These are phyloP conservation scores for Colletotrichum limetticola DNA, from an alignment of 2,329 filamentous ascomycete genomes.

Conservation along the genomic window DNA sequence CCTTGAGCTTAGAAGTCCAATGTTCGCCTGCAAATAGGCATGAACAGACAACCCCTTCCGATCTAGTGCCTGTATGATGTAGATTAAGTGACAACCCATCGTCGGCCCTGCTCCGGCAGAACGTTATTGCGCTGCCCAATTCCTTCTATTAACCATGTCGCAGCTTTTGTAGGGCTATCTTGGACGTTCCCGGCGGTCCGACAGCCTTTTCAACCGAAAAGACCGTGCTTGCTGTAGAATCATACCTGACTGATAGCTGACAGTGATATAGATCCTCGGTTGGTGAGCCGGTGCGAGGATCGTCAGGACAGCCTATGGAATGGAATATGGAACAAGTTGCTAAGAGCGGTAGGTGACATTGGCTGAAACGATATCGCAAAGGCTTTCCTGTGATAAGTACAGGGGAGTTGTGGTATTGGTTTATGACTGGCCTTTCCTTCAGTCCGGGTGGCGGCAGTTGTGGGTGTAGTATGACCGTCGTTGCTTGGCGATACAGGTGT, in stretches of 20 bases:
- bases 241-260: conserved; percentile 23
- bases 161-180: background rate
- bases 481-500: conserved; percentile 25
- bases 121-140: background rate
- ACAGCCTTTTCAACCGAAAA: background rate
- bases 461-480: conserved; percentile 16
- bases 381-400: conserved; percentile 11
- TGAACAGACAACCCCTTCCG: background rate
- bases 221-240: conserved; percentile 6
- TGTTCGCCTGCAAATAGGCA: conserved; percentile 3
- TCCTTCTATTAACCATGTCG: background rate
- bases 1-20: background rate
- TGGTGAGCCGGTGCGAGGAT: conserved; percentile 26
- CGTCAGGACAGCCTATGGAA: conserved; percentile 9
- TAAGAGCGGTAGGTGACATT: conserved; percentile 30
- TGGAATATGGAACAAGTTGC: background rate
- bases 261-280: conserved; percentile 32
- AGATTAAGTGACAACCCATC: conserved; percentile 14
- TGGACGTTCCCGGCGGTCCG: background rate
- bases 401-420: conserved; percentile 10
- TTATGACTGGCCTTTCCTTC: background rate
- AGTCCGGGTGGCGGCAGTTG: conserved; percentile 29
- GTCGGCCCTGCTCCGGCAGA: background rate
- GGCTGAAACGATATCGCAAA: conserved; percentile 4
- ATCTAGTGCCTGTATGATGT: conserved; percentile 28